Evolutionary conservation across 352 stramenopile species (phyloP), one percentile per base, ranked within the genome.

Genomic region (Discostella stelligera): DNA sequence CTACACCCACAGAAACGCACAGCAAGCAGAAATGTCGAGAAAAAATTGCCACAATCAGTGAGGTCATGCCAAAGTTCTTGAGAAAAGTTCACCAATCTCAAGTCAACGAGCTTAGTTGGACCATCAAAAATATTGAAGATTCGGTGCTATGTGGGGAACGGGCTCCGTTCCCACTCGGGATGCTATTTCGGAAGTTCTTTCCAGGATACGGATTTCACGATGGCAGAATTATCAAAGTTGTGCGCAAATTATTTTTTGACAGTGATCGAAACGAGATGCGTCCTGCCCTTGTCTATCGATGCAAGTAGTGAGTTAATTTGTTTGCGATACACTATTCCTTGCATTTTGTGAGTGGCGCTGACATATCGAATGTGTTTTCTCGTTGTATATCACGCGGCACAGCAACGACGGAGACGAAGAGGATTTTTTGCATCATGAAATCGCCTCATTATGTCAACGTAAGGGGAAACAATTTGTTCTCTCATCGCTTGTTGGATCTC

Each of bases 351-450:
- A 32, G 37, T 10, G 2, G 1, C 1, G 7, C 37, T 44, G 37
- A 44, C 37, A 44, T 44, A n/a, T n/a, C n/a, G n/a, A n/a, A n/a
- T n/a, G n/a, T 44, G 37, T 32, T 32, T 32, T 32, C 27, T 2
- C 27, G 5, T 32, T 32, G 27, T 32, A 32, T 5, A 32, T 32
- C 27, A 32, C 27, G 27, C 27, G 27, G 27, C 27, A 32, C 27
- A 60, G 53, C 23, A 85, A 85, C 53, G 78, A 85, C 67, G 73
- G 55, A 11, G 77, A 84, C 52, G 50, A 81, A 66, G 71, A 84
- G 64, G 78, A 85, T 49, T 77, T 77, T 11, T 18, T 82, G 2
- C 67, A 78, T 41, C 61, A 85, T 62, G 73, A 85, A 65, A 74
- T 85, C 41, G 27, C 32, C 37, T 79, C 66, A n/a, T 66, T 85